phyloP scores from a whole-genome alignment of 1,139 yeast genomes.

The Saccharomyces hybrid region DNA sequence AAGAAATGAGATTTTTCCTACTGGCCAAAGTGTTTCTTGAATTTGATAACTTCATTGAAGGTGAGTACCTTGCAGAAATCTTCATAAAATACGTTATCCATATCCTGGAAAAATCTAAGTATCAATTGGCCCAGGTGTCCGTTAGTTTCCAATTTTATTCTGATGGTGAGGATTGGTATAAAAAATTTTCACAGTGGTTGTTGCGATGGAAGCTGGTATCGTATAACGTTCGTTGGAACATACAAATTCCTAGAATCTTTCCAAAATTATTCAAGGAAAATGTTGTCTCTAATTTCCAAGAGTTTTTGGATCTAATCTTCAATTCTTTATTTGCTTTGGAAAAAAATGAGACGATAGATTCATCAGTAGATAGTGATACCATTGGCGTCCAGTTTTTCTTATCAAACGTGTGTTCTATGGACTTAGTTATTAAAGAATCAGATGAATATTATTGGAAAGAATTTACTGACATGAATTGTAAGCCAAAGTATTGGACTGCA shows the following conservation, averaged over 20 bases:
- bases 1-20: slow-evolving; percentile 18
- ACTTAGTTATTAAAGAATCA: slow-evolving; percentile 20
- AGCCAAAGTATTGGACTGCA: slow-evolving; percentile 23
- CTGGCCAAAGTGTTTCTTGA: slow-evolving; percentile 25
- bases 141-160: slow-evolving; percentile 27
- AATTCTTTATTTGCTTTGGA: slow-evolving; percentile 14
- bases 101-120: slow-evolving; percentile 26
- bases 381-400: slow-evolving; percentile 18
- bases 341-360: slow-evolving; percentile 2
- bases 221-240: slow-evolving; percentile 30
- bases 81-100: slow-evolving; percentile 24
- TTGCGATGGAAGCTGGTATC: slow-evolving; percentile 28
- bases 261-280: slow-evolving; percentile 17
- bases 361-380: slow-evolving; percentile 5
- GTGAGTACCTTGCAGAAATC: slow-evolving; percentile 29
- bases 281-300: slow-evolving; percentile 20
- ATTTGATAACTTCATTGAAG: slow-evolving; percentile 26
- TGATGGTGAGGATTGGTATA: slow-evolving; percentile 24
- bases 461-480: slow-evolving; percentile 15
- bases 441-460: slow-evolving; percentile 27
- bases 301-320: slow-evolving; percentile 23
- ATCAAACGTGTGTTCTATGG: slow-evolving; percentile 23
- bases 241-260: slow-evolving; percentile 22
- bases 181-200: slow-evolving; percentile 25
- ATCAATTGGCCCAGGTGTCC: slow-evolving; percentile 27